Evolutionary conservation across 306 rosid species (phyloP).

Genomic region (Medicago ruthenica): DNA sequence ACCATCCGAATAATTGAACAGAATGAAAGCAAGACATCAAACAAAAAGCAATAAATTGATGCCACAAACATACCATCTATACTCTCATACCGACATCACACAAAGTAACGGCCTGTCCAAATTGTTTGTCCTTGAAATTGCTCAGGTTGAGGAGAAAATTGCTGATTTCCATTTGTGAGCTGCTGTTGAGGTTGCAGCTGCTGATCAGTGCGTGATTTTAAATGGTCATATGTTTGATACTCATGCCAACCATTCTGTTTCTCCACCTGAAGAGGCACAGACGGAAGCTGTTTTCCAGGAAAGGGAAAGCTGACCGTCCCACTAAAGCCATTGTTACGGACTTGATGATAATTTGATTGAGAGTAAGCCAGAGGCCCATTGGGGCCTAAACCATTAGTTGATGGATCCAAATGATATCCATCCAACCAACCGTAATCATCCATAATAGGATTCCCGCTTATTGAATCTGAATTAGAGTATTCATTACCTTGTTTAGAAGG

Average conservation of each 20-base stretch:
- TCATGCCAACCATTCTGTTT: constrained; percentile 75
- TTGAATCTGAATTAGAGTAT: constrained; percentile 54
- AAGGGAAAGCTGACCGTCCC: constrained; percentile 74
- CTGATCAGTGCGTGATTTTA: constrained; percentile 66
- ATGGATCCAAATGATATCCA: constrained; percentile 80
- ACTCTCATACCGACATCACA: constrained; percentile 79
- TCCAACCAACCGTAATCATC: constrained; percentile 98
- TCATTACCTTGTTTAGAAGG: constrained; percentile 68
- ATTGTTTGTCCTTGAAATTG: constrained; percentile 84
- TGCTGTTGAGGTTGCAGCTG: constrained; percentile 71
- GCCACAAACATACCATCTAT: constrained; percentile 62
- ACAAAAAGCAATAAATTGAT: neutral
- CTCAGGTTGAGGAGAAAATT: constrained; percentile 65
- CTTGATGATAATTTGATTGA: constrained; percentile 53
- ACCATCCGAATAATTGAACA: constrained; percentile 26
- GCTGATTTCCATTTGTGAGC: constrained; percentile 68
- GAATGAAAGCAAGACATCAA: neutral
- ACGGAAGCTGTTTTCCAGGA: constrained; percentile 81
- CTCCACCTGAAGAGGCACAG: constrained; percentile 60
- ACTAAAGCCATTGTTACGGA: constrained; percentile 57
- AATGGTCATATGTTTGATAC: constrained; percentile 55
- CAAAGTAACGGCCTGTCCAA: constrained; percentile 82
- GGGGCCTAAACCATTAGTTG: constrained; percentile 50
- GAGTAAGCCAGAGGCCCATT: constrained; percentile 49
- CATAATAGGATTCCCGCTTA: constrained; percentile 64